phyloP scores from a whole-genome alignment of 352 stramenopile species.

The Globisporangium nodosum region DNA sequence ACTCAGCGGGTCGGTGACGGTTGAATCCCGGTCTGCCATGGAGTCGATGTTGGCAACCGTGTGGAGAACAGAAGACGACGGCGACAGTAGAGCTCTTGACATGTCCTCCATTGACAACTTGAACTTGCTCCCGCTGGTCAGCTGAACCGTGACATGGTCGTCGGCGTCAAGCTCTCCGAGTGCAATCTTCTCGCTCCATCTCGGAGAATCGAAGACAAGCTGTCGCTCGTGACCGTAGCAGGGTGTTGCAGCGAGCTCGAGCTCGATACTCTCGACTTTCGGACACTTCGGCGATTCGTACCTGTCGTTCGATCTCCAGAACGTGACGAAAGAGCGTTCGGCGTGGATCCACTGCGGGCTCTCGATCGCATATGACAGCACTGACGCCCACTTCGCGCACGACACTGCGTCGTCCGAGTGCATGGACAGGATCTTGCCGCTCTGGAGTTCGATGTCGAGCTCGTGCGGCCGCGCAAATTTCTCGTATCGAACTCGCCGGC shows the following conservation, averaged over 20 bases:
- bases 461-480: slow-evolving; percentile 32
- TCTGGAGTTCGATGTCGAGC: slow-evolving; percentile 28
- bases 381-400: slow-evolving; percentile 31
- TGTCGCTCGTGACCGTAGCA: not conserved
- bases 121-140: slow-evolving; percentile 26
- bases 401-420: slow-evolving; percentile 25
- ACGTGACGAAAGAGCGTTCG: slow-evolving; percentile 20
- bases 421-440: slow-evolving; percentile 22
- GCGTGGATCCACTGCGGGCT: slow-evolving; percentile 34
- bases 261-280: slow-evolving; percentile 16
- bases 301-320: slow-evolving; percentile 29
- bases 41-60: not conserved
- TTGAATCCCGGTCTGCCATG: slow-evolving; percentile 1
- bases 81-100: slow-evolving; percentile 17
- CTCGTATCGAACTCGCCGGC: slow-evolving; percentile 27
- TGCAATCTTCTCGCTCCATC: slow-evolving; percentile 29
- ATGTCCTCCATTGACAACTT: slow-evolving; percentile 31
- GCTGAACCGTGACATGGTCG: slow-evolving; percentile 14
- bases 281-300: slow-evolving; percentile 31
- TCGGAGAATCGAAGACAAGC: slow-evolving; percentile 3
- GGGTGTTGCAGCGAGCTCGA: slow-evolving; percentile 3
- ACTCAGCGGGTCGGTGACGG: not conserved
- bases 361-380: slow-evolving; percentile 32
- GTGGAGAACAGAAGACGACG: slow-evolving; percentile 10
- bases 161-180: slow-evolving; percentile 18